These are phyloP conservation scores for Globisporangium splendens DNA, from an alignment of 352 stramenopile species.

Conservation along the genomic window DNA sequence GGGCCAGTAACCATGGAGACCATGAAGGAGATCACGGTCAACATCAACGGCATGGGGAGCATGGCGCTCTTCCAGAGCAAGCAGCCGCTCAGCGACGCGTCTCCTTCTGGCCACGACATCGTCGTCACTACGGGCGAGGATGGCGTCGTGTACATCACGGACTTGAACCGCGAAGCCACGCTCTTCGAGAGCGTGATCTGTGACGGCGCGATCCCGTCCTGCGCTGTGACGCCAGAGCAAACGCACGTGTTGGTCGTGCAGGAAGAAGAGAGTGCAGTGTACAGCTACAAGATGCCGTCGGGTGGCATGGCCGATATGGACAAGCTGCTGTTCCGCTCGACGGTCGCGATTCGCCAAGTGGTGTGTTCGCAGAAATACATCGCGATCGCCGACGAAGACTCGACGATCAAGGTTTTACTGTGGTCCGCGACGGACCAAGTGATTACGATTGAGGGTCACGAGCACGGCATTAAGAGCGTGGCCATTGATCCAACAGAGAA, in stretches of 20 bases:
- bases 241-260: slow-evolving; percentile 62
- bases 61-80: slow-evolving; percentile 49
- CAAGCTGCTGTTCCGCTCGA: slow-evolving; percentile 65
- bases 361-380: slow-evolving; percentile 58
- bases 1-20: slow-evolving; percentile 41
- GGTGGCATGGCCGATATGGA: slow-evolving; percentile 34
- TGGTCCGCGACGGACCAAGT: slow-evolving; percentile 54
- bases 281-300: slow-evolving; percentile 66
- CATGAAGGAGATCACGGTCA: slow-evolving; percentile 78
- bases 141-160: slow-evolving; percentile 73
- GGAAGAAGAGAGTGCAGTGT: slow-evolving; percentile 68
- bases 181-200: slow-evolving; percentile 47
- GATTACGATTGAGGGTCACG: slow-evolving; percentile 57
- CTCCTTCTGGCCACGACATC: slow-evolving; percentile 38
- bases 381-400: slow-evolving; percentile 69
- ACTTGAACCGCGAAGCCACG: slow-evolving; percentile 45
- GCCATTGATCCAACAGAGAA: slow-evolving; percentile 55
- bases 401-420: slow-evolving; percentile 64
- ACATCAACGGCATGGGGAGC: slow-evolving; percentile 61
- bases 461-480: slow-evolving; percentile 71
- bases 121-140: slow-evolving; percentile 77
- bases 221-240: slow-evolving; percentile 66
- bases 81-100: slow-evolving; percentile 27
- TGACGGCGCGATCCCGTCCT: slow-evolving; percentile 64
- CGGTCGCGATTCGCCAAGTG: slow-evolving; percentile 70